Base-by-base conservation (phyloP, 2,329 filamentous ascomycete genomes). In the Whalleya microplaca region DNA sequence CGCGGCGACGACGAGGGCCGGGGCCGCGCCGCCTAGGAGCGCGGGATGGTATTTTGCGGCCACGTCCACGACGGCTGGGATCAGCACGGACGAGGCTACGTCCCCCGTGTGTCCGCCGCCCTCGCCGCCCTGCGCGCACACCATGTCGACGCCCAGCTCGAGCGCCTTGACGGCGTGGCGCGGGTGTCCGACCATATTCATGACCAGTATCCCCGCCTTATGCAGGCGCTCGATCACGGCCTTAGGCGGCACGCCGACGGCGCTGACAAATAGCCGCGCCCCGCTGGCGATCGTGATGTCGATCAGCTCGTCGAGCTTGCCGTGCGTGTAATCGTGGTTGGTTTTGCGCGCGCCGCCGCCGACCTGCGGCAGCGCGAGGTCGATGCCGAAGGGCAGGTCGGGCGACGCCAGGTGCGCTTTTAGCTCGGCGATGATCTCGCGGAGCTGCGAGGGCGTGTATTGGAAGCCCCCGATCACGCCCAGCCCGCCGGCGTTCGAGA, bases 111-210 rank as follows among this genome's bases (percentile, higher is more conserved):
- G 94, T 0, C 93, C 94, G 18, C 94, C 94, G 1, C 93, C 94
- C 74, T 98, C 94, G 49, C 92, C 92, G 45, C 94, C 94, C 77
- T 98, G 94, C 2, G 93, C 88, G 72, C 92, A 96, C 5, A 98
- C 84, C 62, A 97, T 88, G 75, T 98, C 94, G 9, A 96, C 92
- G 43, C 94, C 94, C 0, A 88, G 84, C 48, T 92, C 85, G 3
- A 98, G 79, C 2, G 93, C 93, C 77, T 97, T 97, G 72, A 88
- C 84, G 0, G 93, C 93, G 73, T 98, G 94, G 72, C 89, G 92
- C 1, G 94, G 93, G 67, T 93, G 90, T 0, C 94, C 94, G 19
- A 97, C 92, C 93, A 97, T 97, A 73, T 97, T 97, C 92, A 97
- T 97, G 37, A 97, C 82, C 56, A 96, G 71, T 41, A 98, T 90